Evolutionary conservation across 75 land plant species (phyloP).

Genomic region (Azolla pinnata): DNA sequence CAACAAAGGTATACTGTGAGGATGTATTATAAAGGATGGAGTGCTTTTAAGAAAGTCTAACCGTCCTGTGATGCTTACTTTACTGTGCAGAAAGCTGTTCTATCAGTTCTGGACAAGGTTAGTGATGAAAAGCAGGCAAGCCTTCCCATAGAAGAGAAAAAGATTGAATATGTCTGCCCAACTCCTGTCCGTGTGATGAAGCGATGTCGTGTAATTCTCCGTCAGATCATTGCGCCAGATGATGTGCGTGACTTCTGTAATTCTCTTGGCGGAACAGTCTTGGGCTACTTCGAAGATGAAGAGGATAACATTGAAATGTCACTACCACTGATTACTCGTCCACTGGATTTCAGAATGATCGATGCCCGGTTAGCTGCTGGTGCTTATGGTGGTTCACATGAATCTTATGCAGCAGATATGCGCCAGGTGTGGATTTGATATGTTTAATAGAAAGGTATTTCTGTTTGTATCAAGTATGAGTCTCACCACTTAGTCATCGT

Average conservation of each 20-base stretch:
- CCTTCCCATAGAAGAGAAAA: slow-evolving; percentile 30
- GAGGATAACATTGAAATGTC: slow-evolving; percentile 59
- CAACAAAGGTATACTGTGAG: slow-evolving; percentile 69
- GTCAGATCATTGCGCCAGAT: slow-evolving; percentile 58
- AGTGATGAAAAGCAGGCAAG: slow-evolving; percentile 22
- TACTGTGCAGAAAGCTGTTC: slow-evolving; percentile 65
- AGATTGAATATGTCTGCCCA: slow-evolving; percentile 16
- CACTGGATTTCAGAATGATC: slow-evolving; percentile 81
- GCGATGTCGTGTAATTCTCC: slow-evolving; percentile 60
- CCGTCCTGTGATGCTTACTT: slow-evolving; percentile 9
- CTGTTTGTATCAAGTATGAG: no score
- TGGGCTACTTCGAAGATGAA: slow-evolving; percentile 51
- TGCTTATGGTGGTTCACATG: slow-evolving; percentile 73
- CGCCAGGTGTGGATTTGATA: slow-evolving; percentile 45
- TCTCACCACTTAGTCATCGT: no score
- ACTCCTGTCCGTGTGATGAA: slow-evolving; percentile 57
- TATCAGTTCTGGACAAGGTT: slow-evolving; percentile 53
- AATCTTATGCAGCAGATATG: slow-evolving; percentile 86
- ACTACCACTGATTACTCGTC: slow-evolving; percentile 75
- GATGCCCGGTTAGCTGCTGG: slow-evolving; percentile 80
- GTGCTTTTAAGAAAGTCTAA: no score
- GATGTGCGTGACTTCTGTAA: slow-evolving; percentile 59
- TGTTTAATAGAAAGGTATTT: background rate
- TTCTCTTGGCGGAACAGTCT: slow-evolving; percentile 43
- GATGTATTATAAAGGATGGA: no score